These are phyloP conservation scores for Botrytis hyacinthi DNA, from an alignment of 2,329 filamentous ascomycete genomes.

Conservation along the genomic window DNA sequence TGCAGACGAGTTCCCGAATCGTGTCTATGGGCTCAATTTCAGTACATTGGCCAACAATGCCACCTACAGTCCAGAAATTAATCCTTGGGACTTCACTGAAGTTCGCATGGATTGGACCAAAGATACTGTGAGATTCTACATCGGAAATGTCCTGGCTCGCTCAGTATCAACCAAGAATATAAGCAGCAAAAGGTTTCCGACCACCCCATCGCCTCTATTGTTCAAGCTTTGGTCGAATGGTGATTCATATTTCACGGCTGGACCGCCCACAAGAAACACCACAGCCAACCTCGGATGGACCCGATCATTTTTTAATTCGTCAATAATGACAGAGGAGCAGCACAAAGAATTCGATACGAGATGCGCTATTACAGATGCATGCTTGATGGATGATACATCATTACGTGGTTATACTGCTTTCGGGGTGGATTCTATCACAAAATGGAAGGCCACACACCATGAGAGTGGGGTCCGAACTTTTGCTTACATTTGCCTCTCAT, in stretches of 20 bases:
- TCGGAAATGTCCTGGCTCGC: conserved; percentile 42
- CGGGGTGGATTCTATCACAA: conserved; percentile 17
- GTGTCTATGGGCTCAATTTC: conserved; percentile 37
- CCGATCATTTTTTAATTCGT: conserved; percentile 50
- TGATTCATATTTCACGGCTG: conserved; percentile 44
- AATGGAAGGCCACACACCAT: conserved; percentile 22
- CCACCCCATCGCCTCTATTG: conserved; percentile 43
- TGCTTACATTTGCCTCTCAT: conserved; percentile 19
- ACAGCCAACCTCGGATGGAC: conserved; percentile 46
- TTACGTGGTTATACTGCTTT: conserved; percentile 24
- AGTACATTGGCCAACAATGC: conserved; percentile 14
- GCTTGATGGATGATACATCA: conserved; percentile 32
- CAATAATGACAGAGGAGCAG: conserved; percentile 39
- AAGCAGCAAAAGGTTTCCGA: conserved; percentile 37
- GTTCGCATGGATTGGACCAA: conserved; percentile 48
- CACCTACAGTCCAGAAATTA: conserved; percentile 5
- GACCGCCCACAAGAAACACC: conserved; percentile 43
- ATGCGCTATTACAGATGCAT: conserved; percentile 39
- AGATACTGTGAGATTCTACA: conserved; percentile 44
- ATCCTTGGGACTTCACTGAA: conserved; percentile 42
- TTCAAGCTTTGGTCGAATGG: conserved; percentile 49
- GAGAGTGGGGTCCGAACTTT: conserved; percentile 16
- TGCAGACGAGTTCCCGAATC: conserved; percentile 41
- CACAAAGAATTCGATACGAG: conserved; percentile 34
- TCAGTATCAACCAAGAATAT: conserved; percentile 36